Evolutionary conservation across 1,284 basidiomycete genomes (phyloP).

Genomic region (Hemileia vastatrix): DNA sequence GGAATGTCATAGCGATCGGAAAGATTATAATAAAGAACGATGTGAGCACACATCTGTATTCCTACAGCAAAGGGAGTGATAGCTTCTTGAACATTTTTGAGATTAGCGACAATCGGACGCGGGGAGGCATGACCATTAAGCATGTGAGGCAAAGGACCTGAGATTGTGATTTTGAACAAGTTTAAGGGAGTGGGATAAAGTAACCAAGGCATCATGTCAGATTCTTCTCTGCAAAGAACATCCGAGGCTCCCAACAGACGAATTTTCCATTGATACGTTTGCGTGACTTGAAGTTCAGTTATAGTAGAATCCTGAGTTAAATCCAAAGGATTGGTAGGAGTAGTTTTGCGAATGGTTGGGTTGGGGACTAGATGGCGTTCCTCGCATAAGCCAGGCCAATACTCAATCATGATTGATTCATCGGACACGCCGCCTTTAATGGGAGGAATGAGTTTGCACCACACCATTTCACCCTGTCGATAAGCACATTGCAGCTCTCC

Average conservation of each 20-base stretch:
- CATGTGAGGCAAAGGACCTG: conserved; percentile 11
- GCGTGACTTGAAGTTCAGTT: conserved; percentile 19
- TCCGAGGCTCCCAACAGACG: conserved; percentile 12
- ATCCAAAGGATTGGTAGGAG: not conserved
- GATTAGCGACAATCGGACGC: conserved; percentile 11
- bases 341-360: not conserved
- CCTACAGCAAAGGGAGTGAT: conserved; percentile 27
- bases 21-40: conserved; percentile 17
- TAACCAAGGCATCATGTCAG: conserved; percentile 3
- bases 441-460: conserved; percentile 55
- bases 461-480: conserved; percentile 61
- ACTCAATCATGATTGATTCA: conserved; percentile 52
- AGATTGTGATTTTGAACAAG: conserved; percentile 22
- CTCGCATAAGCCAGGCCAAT: conserved; percentile 61
- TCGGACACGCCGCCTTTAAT: conserved; percentile 48
- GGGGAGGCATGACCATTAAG: conserved; percentile 15
- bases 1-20: conserved; percentile 21
- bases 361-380: not conserved
- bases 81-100: conserved; percentile 11
- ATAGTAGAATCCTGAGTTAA: conserved; percentile 2
- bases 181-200: not conserved
- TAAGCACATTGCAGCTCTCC: conserved; percentile 51
- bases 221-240: conserved; percentile 21
- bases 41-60: conserved; percentile 27
- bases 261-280: conserved; percentile 23